Base-by-base conservation (phyloP, 2,329 filamentous ascomycete species). In the Ampelomyces quisqualis region DNA sequence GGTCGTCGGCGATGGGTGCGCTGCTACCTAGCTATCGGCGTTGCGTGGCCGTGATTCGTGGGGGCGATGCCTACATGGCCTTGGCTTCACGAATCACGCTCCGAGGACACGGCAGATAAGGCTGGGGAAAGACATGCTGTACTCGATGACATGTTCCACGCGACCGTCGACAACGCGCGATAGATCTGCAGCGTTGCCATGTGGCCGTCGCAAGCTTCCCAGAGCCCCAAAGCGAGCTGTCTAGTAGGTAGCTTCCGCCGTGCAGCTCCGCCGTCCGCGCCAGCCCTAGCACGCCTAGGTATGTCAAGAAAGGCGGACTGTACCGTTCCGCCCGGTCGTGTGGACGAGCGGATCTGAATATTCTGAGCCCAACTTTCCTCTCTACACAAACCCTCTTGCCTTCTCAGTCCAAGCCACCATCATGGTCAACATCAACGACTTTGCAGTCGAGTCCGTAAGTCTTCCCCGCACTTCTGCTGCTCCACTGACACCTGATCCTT, bases 391-490 rank as follows among this genome's bases (percentile, higher is more conserved):
- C n/a, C 18, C 9, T 6, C 19, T 14, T n/a, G 20, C 18, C 10
- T 4, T 21, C 17, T 11, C n/a, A 10, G 20, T 30, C 20, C 15
- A 13, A 30, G 18, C 11, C 2, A 1, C 22, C 55, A 70, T 49
- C 7, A 81, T 82, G 78, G 78, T 81, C 22, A 70, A 76, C 34
- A 77, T 86, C 47, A 70, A 76, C 14, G 73, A 77, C 1, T 89
- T 89, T 58, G 77, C 79, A 11, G 86, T 93, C 7, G 88, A 94
- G 70, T 75, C 82, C 65, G 81, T 81, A 73, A 52, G 68, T 33
- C 37, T 45, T 23, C 55, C 51, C 51, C 55, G 53, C 54, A 57
- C 45, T 47, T 29, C 34, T 26, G 21, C 27, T 27, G 17, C 26
- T 36, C 29, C 40, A 13, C 19, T 37, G 27, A 43, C 26, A 33